These are phyloP conservation scores for Parietaria judaica DNA, from an alignment of 306 rosid genomes.

Conservation along the genomic window DNA sequence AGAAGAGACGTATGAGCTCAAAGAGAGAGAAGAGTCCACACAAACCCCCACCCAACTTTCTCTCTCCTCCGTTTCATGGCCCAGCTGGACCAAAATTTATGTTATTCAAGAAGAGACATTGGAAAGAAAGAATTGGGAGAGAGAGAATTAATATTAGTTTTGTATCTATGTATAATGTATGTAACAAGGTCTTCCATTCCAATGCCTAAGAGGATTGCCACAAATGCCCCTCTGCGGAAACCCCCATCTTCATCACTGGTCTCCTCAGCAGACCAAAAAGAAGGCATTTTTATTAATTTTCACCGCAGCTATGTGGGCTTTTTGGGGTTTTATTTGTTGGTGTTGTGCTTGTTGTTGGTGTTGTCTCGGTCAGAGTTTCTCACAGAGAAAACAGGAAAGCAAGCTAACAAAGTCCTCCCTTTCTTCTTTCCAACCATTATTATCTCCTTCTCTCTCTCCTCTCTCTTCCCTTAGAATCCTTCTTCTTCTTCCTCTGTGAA, in stretches of 20 bases:
- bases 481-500: constrained; percentile 2
- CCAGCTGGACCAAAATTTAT: constrained; percentile 95
- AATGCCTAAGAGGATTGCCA: constrained; percentile 31
- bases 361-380: constrained; percentile 80
- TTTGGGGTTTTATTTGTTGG: constrained; percentile 43
- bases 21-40: constrained; percentile 51
- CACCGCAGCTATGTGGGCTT: constrained; percentile 98
- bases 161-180: constrained; percentile 28
- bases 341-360: constrained; percentile 19
- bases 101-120: constrained; percentile 43
- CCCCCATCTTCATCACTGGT: constrained; percentile 96
- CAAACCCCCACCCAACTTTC: constrained; percentile 23
- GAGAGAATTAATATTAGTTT: constrained; percentile 7
- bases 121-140: constrained; percentile 26
- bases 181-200: constrained; percentile 75
- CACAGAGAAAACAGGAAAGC: constrained; percentile 90
- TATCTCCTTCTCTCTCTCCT: constrained; percentile 14
- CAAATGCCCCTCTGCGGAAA: constrained; percentile 97
- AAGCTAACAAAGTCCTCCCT: constrained; percentile 16
- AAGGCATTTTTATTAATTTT: constrained; percentile 21
- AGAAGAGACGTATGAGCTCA: constrained; percentile 66
- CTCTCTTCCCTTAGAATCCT: constrained; percentile 10
- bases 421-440: constrained; percentile 6
- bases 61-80: constrained; percentile 57
- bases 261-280: constrained; percentile 41